A percentile compares a stretch with the other conserved stretches of the same genome.
Evolutionary conservation across 2,329 filamentous ascomycete genomes (phyloP).

Genomic region (Talaromyces sp.): DNA sequence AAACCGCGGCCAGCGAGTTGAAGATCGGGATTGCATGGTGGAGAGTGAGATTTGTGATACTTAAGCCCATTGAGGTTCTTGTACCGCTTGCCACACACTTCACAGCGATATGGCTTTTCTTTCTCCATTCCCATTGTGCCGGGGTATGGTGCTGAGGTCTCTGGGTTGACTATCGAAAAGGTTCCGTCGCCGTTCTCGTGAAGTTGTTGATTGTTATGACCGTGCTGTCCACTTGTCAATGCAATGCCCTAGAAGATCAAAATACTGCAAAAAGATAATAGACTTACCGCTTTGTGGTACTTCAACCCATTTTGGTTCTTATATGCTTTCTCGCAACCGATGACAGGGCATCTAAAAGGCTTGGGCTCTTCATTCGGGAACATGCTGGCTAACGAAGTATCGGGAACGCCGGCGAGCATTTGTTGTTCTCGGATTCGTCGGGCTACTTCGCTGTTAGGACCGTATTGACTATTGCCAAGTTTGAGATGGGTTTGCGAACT

Average conservation of each 20-base stretch:
- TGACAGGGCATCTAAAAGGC: conserved; percentile 95
- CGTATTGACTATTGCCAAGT: conserved; percentile 72
- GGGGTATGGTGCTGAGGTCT: conserved; percentile 90
- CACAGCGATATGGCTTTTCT: conserved; percentile 97
- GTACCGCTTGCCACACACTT: conserved; percentile 95
- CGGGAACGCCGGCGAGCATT: conserved; percentile 56
- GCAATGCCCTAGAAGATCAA: conserved; percentile 11
- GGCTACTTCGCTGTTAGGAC: conserved; percentile 72
- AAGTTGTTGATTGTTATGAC: conserved; percentile 93
- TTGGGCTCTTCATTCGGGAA: conserved; percentile 83
- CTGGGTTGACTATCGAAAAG: conserved; percentile 96
- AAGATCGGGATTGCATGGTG: conserved; percentile 84
- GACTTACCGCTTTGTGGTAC: conserved; percentile 70
- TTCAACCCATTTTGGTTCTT: conserved; percentile 99
- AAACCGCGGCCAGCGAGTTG: conserved; percentile 50
- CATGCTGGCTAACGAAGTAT: conserved; percentile 41
- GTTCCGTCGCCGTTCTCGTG: conserved; percentile 97
- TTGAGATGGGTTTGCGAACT: conserved; percentile 71
- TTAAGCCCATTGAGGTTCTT: conserved; percentile 99
- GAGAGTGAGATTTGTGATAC: conserved; percentile 85
- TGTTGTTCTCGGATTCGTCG: conserved; percentile 64
- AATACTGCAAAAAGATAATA: not conserved
- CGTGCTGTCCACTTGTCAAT: conserved; percentile 58
- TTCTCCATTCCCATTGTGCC: conserved; percentile 99
- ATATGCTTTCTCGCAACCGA: conserved; percentile 98